Evolutionary conservation across 2,329 filamentous ascomycete species (phyloP).

Genomic region (Nothomitra cinnamomea): DNA sequence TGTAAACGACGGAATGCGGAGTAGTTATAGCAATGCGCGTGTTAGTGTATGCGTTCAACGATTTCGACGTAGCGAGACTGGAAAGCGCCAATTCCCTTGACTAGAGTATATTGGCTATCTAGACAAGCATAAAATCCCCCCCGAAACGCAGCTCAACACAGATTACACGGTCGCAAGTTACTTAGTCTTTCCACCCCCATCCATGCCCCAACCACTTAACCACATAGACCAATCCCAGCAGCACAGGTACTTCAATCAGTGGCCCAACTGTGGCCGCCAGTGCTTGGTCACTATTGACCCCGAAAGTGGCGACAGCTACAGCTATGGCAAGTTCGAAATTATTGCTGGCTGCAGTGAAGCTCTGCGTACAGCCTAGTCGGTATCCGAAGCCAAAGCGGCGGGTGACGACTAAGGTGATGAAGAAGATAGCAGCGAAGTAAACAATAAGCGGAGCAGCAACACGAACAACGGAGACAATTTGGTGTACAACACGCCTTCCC

Average conservation of each 20-base stretch:
- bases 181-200: slow-evolving; percentile 32
- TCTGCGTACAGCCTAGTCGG: slow-evolving; percentile 53
- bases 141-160: not conserved
- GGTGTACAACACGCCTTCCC: slow-evolving; percentile 57
- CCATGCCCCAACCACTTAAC: slow-evolving; percentile 40
- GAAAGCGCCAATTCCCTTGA: no score
- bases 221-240: slow-evolving; percentile 61
- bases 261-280: slow-evolving; percentile 72
- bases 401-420: slow-evolving; percentile 44
- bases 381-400: slow-evolving; percentile 56
- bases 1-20: no score
- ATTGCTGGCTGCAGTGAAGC: slow-evolving; percentile 80
- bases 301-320: slow-evolving; percentile 68
- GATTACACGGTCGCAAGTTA: not conserved
- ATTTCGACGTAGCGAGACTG: no score
- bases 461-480: slow-evolving; percentile 67
- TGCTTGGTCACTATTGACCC: slow-evolving; percentile 60
- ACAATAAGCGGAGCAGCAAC: slow-evolving; percentile 68
- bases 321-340: slow-evolving; percentile 89
- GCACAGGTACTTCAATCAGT: slow-evolving; percentile 70
- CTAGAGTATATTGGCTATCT: no score
- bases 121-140: no score
- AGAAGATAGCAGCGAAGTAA: slow-evolving; percentile 66
- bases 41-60: no score
- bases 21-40: no score